Percentiles rank a stretch among this genome's conserved stretches.
Conservation (phyloP, 1,284 basidiomycete genomes). For the Singerocomus inundabilis region DNA sequence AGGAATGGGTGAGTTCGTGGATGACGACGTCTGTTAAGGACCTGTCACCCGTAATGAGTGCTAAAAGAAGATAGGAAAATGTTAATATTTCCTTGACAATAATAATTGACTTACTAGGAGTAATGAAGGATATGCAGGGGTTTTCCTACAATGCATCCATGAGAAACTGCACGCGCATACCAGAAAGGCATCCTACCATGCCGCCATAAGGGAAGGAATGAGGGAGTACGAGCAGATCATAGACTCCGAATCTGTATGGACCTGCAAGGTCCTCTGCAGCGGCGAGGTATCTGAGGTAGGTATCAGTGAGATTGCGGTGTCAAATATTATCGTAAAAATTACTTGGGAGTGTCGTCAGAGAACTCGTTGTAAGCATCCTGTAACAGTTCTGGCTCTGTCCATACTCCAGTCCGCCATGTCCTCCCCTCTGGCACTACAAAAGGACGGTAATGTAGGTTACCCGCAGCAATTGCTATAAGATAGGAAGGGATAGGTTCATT, state of each 20-base stretch:
- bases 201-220: conserved; percentile 93
- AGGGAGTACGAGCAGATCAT: conserved; percentile 89
- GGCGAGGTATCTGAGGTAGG: conserved; percentile 59
- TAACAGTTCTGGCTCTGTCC: conserved; percentile 87
- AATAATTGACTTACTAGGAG: conserved; percentile 60
- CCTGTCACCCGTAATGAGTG: conserved; percentile 81
- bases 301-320: not conserved
- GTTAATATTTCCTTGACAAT: not conserved
- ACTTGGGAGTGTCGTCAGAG: conserved; percentile 79
- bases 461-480: conserved; percentile 83
- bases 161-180: conserved; percentile 1
- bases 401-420: conserved; percentile 79
- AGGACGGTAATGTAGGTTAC: conserved; percentile 72
- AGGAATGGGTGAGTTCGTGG: conserved; percentile 78
- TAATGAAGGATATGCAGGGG: conserved; percentile 83
- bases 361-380: conserved; percentile 87
- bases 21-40: conserved; percentile 88
- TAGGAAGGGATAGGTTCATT: conserved; percentile 84
- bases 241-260: conserved; percentile 85
- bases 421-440: conserved; percentile 63
- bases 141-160: conserved; percentile 58
- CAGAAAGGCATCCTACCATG: conserved; percentile 52
- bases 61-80: conserved; percentile 34
- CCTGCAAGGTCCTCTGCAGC: conserved; percentile 76
- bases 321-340: not conserved